phyloP scores from a whole-genome alignment of 2,329 filamentous ascomycete species.

The Xylaria sp. region DNA sequence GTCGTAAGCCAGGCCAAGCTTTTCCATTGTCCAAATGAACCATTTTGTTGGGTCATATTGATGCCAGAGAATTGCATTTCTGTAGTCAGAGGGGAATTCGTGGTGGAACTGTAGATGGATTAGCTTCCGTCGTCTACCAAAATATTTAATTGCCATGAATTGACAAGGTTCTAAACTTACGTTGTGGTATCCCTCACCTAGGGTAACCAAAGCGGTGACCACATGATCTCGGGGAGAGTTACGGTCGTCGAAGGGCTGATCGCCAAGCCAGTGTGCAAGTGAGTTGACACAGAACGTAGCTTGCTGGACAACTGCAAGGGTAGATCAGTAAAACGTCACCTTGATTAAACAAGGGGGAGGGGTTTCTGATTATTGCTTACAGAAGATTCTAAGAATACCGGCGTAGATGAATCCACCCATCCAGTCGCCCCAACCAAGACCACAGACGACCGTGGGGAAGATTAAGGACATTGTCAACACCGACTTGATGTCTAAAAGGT shows the following conservation, averaged over 20 bases:
- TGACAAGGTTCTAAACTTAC: slow-evolving; percentile 20
- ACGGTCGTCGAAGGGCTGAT: slow-evolving; percentile 77
- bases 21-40: slow-evolving; percentile 75
- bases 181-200: slow-evolving; percentile 78
- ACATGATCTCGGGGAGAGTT: slow-evolving; percentile 77
- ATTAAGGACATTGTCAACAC: slow-evolving; percentile 60
- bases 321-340: slow-evolving; percentile 1
- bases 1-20: slow-evolving; percentile 74
- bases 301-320: slow-evolving; percentile 58
- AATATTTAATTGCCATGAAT: background rate
- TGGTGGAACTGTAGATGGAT: slow-evolving; percentile 66
- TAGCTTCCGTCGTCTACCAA: slow-evolving; percentile 6
- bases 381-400: slow-evolving; percentile 63
- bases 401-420: slow-evolving; percentile 62
- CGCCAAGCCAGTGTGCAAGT: slow-evolving; percentile 65
- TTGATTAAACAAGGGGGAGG: background rate
- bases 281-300: slow-evolving; percentile 66
- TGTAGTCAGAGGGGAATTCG: slow-evolving; percentile 77
- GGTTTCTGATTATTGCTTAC: slow-evolving; percentile 15
- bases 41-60: slow-evolving; percentile 80
- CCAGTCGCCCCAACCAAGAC: slow-evolving; percentile 62
- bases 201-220: slow-evolving; percentile 73
- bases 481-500: slow-evolving; percentile 54
- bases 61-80: slow-evolving; percentile 76
- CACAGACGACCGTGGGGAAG: slow-evolving; percentile 60